Evolutionary conservation across 208 protist species (phyloP).

Genomic region (Zelonia costaricensis): DNA sequence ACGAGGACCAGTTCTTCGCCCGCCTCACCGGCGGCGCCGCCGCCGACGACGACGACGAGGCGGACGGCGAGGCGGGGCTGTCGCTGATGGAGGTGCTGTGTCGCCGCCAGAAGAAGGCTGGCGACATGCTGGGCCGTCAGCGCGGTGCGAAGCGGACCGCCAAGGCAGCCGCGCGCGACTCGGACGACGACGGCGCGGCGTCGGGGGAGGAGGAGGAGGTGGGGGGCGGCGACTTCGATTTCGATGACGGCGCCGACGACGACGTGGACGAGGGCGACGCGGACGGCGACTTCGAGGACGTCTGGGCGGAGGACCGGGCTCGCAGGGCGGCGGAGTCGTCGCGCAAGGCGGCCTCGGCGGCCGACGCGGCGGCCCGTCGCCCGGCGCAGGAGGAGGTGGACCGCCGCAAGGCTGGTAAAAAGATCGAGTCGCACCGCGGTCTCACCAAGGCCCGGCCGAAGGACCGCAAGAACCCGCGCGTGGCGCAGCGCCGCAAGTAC

Average conservation of each 20-base stretch:
- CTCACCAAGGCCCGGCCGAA: conserved; percentile 88
- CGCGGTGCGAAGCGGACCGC: conserved; percentile 17
- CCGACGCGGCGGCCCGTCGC: conserved; percentile 7
- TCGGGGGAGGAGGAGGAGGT: not conserved
- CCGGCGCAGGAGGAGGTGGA: conserved; percentile 60
- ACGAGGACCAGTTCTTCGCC: conserved; percentile 92
- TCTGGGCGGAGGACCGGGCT: conserved; percentile 65
- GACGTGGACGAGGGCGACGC: conserved; percentile 24
- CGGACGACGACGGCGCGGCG: conserved; percentile 24
- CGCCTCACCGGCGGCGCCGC: conserved; percentile 47
- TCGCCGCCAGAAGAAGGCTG: conserved; percentile 49
- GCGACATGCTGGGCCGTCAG: conserved; percentile 27
- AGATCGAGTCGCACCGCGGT: conserved; percentile 88
- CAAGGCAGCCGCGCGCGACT: conserved; percentile 5
- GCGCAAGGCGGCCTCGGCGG: conserved; percentile 14
- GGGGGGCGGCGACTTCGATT: not conserved
- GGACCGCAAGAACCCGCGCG: conserved; percentile 89
- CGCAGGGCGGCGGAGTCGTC: conserved; percentile 36
- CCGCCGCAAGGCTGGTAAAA: conserved; percentile 80
- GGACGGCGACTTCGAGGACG: conserved; percentile 56
- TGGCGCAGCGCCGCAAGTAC: conserved; percentile 89
- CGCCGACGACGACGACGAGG: conserved; percentile 27
- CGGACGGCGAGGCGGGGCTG: conserved; percentile 53
- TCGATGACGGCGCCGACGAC: conserved; percentile 34
- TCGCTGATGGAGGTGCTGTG: conserved; percentile 83